Evolutionary conservation across 148 eudicot species (phyloP), one percentile per base, ranked within the genome.

Genomic region (Oxyria digyna): DNA sequence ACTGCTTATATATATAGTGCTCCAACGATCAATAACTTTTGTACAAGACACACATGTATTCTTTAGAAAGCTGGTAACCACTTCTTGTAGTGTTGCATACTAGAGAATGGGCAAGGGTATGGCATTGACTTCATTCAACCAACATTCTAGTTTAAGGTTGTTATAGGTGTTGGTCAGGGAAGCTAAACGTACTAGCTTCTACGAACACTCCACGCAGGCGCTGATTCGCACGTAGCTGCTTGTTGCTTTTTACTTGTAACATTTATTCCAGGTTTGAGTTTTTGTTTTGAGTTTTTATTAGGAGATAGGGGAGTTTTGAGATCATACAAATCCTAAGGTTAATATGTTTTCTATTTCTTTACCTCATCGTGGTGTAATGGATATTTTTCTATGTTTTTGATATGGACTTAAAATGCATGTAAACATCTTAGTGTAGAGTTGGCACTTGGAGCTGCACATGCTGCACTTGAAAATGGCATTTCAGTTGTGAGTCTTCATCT

Each of bases 401-500:
- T n/a, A 20, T n/a, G n/a, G 54, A 11, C 9, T 26, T 5, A 54
- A 14, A 57, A 4, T 4, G 46, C 24, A 35, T 54, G 69, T 17
- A 8, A 67, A 33, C 43, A 15, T 46, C 52, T 74, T 68, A 90
- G 96, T 78, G 85, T 83, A 67, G 91, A 90, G 78, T 70, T 87
- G 66, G 93, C 96, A 26, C 66, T 87, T 75, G 87, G 85, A 79
- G 96, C 96, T 76, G 96, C 96, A 24, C 75, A 78, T 63, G 96
- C 96, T 73, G 96, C 96, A 69, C 75, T 90, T 57, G 37, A 32
- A 1, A 86, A 81, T 69, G 96, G 96, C 67, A 84, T 90, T 71
- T 73, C 81, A 67, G 97, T 84, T 64, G 97, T 90, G 67, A 82
- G 97, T 81, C 18, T 15, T 59, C 20, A 31, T 27, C 37, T 13